phyloP scores from a whole-genome alignment of 768 basidiomycete genomes.

The Amanita rubescens region DNA sequence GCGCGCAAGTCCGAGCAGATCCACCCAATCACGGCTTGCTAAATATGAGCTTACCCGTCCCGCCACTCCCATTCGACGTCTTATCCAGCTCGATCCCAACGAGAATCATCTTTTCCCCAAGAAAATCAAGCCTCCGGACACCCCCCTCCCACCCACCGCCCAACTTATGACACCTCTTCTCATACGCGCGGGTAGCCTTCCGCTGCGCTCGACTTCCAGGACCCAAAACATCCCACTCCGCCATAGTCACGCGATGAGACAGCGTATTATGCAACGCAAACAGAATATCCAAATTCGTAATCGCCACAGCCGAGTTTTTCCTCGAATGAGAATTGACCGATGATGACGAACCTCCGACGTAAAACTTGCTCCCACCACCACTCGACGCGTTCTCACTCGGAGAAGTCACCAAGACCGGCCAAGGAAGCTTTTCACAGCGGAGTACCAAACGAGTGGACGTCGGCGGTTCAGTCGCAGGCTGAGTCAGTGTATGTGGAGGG shows the following conservation, averaged over 20 bases:
- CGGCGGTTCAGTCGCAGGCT: constrained; percentile 61
- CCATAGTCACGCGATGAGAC: constrained; percentile 45
- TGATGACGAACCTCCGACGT: constrained; percentile 1
- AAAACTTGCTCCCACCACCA: constrained; percentile 5
- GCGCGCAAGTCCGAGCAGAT: too few species aligned
- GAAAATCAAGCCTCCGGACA: constrained; percentile 61
- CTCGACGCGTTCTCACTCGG: constrained; percentile 1
- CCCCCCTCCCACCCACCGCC: constrained; percentile 65
- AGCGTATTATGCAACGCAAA: constrained; percentile 53
- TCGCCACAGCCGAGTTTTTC: constrained; percentile 5
- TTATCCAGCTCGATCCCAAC: constrained; percentile 48
- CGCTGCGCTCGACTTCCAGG: constrained; percentile 49
- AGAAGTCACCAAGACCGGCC: constrained; percentile 44
- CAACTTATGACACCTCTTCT: constrained; percentile 49
- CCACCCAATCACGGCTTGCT: neutral
- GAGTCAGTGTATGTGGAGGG: constrained; percentile 46
- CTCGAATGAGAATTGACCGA: neutral
- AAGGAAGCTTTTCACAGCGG: constrained; percentile 50
- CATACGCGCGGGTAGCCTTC: constrained; percentile 53
- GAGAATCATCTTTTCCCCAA: constrained; percentile 51
- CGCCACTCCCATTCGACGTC: constrained; percentile 3
- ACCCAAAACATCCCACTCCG: constrained; percentile 59
- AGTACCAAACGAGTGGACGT: constrained; percentile 39
- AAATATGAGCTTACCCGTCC: constrained; percentile 5
- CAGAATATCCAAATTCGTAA: constrained; percentile 61